Conservation (phyloP, 2,329 filamentous ascomycete species). For the Pseudogymnoascus sp. region DNA sequence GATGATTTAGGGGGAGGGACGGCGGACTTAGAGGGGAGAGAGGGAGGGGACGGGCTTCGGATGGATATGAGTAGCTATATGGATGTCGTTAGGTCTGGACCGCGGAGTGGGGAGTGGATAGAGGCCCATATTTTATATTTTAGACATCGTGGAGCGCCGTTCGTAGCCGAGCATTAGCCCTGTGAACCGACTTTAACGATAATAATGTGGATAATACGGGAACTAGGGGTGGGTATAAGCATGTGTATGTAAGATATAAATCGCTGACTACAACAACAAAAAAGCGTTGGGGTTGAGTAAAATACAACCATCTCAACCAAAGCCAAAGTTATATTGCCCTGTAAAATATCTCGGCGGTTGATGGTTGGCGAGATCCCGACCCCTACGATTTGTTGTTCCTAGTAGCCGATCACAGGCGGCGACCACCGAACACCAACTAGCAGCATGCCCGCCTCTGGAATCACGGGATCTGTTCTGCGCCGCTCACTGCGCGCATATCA, state of each 20-base stretch:
- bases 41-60: neutral
- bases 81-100: neutral
- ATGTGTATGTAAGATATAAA: slow-evolving; percentile 2
- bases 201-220: slow-evolving; percentile 1
- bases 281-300: slow-evolving; percentile 7
- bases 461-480: slow-evolving; percentile 50
- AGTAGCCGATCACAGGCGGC: slow-evolving; percentile 2
- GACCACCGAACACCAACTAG: neutral
- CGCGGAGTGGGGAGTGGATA: neutral
- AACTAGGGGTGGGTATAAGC: neutral
- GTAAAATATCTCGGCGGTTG: neutral
- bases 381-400: neutral
- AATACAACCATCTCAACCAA: neutral
- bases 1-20: neutral
- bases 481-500: slow-evolving; percentile 64
- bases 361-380: neutral
- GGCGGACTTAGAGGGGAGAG: neutral
- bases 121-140: slow-evolving; percentile 5
- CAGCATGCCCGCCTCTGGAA: slow-evolving; percentile 39
- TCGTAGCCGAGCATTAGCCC: slow-evolving; percentile 7
- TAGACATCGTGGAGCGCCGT: neutral
- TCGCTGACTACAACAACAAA: slow-evolving; percentile 2
- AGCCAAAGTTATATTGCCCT: neutral
- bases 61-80: slow-evolving; percentile 7
- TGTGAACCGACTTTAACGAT: neutral